Evolutionary conservation across 148 eudicot genomes (phyloP), one percentile per base, ranked within the genome.

Genomic region (Amaranthus hypochondriacus): DNA sequence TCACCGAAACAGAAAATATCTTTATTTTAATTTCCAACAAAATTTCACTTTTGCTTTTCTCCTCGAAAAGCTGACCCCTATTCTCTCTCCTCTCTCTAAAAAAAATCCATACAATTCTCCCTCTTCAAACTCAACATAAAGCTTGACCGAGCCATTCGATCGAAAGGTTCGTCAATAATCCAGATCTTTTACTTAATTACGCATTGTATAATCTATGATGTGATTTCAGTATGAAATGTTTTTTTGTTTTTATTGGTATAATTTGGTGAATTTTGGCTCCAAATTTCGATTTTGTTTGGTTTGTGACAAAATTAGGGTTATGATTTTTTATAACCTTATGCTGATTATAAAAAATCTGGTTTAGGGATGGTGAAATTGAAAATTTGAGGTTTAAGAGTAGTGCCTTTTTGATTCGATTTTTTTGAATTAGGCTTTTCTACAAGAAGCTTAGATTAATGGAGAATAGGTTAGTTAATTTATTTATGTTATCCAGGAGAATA

Each of bases 11-110:
- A 61, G 39, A 28, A 3, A 61, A 61, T 7, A n/a, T 21, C 21
- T 39, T 39, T 42, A 62, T 62, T 14, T 62, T 21, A 5, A 43
- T 14, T n/a, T 61, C 48, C 52, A 39, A 73, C 76, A 73, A 73
- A 64, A 46, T 48, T 66, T 11, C 55, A 21, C 64, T 56, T 75
- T 74, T 75, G 7, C 46, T 28, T 71, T 47, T 47, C 46, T 14
- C 65, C 74, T 18, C 64, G n/a, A 71, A 66, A 56, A 75, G 77
- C 77, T 75, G 64, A 66, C 69, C 71, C 54, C 77, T 46, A 43
- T 28, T 74, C 70, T 65, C 63, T 48, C 66, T 62, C 66, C 15
- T 15, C 54, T 47, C n/a, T 65, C 68, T 64, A 6, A 44, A 15
- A 15, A 70, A 47, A 53, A 15, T 12, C 43, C 11, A 70, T 47